Evolutionary conservation across 2,329 filamentous ascomycete species (phyloP), one percentile per base, ranked within the genome.

Genomic region (Plectosphaerella plurivora): DNA sequence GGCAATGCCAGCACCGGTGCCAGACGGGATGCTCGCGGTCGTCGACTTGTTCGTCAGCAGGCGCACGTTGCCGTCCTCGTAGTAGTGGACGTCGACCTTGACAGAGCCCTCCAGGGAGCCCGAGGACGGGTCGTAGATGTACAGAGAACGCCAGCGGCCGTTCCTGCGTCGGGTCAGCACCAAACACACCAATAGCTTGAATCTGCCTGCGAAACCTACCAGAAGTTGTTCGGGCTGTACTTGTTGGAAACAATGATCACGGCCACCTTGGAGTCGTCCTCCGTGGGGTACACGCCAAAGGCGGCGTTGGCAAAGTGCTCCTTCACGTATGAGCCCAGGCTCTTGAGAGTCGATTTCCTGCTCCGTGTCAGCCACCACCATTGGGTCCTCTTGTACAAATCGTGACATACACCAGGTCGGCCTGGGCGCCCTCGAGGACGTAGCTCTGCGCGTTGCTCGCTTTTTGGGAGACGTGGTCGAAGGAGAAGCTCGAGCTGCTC

Each of bases 171-270:
- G 45, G 44, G 55, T 66, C 50, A 67, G 61, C 22, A 47, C 18
- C 20, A 36, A 5, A 15, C 18, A 15, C 18, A 22, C 8, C n/a
- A 14, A 15, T 7, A 18, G n/a, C 16, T n/a, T 12, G n/a, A 11
- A n/a, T 36, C 18, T 22, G 16, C n/a, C 45, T 45, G 41, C 11
- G 11, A 2, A 3, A 16, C 73, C 42, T 75, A 91, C 91, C 94
- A 97, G 79, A 91, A 99, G 79, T 99, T 99, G 68, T 92, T 91
- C 8, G 95, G 94, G 63, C 89, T 96, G 77, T 97, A 97, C 72
- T 97, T 97, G 77, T 94, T 97, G 52, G 92, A 89, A 47, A 96
- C 92, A 49, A 96, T 84, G 51, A 96, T 72, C 58, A 97, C 78
- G 47, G 91, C 90, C 55, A 97, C 72, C 61, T 86, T 84, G 25